Evolutionary conservation across 1,139 yeast species (phyloP).

Genomic region (Kurtzmaniella quercitrusa): DNA sequence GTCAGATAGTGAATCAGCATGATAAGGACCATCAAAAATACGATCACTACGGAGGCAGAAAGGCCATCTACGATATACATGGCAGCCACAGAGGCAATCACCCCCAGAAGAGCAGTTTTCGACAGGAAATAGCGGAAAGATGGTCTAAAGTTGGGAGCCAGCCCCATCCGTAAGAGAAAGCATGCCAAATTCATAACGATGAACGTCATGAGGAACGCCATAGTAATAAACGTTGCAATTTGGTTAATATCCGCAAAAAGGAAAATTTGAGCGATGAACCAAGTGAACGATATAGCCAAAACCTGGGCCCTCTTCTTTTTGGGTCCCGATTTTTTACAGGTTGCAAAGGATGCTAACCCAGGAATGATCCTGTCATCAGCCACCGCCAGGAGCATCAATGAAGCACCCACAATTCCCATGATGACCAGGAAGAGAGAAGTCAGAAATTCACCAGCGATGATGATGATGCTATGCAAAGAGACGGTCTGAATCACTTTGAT

Average conservation of each 20-base stretch:
- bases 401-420: constrained; percentile 94
- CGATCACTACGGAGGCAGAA: constrained; percentile 73
- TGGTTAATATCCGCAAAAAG: constrained; percentile 86
- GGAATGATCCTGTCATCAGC: constrained; percentile 85
- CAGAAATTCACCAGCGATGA: constrained; percentile 83
- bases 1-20: constrained; percentile 80
- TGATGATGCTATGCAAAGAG: constrained; percentile 62
- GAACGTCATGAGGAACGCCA: constrained; percentile 96
- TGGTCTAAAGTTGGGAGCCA: constrained; percentile 96
- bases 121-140: constrained; percentile 84
- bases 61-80: constrained; percentile 94
- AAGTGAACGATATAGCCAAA: constrained; percentile 57
- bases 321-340: constrained; percentile 32
- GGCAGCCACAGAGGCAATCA: constrained; percentile 63
- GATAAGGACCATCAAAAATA: constrained; percentile 62
- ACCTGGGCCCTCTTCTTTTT: constrained; percentile 56
- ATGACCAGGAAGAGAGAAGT: constrained; percentile 89
- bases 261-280: constrained; percentile 78
- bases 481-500: constrained; percentile 82
- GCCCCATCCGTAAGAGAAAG: constrained; percentile 75
- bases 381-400: constrained; percentile 83
- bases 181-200: constrained; percentile 92
- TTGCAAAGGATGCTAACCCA: constrained; percentile 58
- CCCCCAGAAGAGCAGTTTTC: constrained; percentile 76
- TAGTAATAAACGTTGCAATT: constrained; percentile 90